These are phyloP conservation scores for Zizania palustris DNA, from an alignment of 202 grass and related monocot genomes.

Conservation along the genomic window DNA sequence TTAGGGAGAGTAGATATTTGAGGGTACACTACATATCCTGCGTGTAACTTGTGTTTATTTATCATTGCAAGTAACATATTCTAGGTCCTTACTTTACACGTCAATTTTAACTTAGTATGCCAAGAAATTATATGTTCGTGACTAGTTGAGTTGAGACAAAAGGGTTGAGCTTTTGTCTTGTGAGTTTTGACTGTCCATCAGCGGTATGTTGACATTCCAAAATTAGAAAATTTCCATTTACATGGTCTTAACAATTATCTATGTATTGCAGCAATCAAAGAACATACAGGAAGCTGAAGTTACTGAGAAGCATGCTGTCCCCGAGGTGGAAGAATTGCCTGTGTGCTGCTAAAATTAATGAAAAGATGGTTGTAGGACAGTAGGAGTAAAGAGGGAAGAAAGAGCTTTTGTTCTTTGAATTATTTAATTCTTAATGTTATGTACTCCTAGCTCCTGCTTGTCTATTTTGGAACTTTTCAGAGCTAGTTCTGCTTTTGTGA, in stretches of 20 bases:
- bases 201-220: not conserved
- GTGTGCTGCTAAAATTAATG: slow-evolving; percentile 15
- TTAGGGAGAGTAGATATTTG: too few relatives aligned
- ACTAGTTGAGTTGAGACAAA: not conserved
- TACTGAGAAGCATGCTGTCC: not conserved
- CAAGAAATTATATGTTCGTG: not conserved
- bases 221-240: not conserved
- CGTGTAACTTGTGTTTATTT: not conserved
- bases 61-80: not conserved
- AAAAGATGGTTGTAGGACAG: not conserved
- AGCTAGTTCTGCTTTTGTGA: not conserved
- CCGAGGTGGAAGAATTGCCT: not conserved
- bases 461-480: not conserved
- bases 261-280: slow-evolving; percentile 5
- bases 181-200: not conserved
- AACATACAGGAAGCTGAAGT: not conserved
- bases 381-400: too few relatives aligned
- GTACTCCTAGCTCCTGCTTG: not conserved
- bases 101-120: not conserved
- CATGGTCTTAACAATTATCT: not conserved
- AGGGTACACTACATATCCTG: not conserved
- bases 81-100: not conserved
- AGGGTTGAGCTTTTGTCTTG: not conserved
- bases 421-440: not conserved
- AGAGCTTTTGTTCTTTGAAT: slow-evolving; percentile 10